Percentiles rank a stretch among this genome's conserved stretches.
These are phyloP conservation scores for Boletus sensibilis DNA, from an alignment of 768 basidiomycete genomes.

Conservation along the genomic window DNA sequence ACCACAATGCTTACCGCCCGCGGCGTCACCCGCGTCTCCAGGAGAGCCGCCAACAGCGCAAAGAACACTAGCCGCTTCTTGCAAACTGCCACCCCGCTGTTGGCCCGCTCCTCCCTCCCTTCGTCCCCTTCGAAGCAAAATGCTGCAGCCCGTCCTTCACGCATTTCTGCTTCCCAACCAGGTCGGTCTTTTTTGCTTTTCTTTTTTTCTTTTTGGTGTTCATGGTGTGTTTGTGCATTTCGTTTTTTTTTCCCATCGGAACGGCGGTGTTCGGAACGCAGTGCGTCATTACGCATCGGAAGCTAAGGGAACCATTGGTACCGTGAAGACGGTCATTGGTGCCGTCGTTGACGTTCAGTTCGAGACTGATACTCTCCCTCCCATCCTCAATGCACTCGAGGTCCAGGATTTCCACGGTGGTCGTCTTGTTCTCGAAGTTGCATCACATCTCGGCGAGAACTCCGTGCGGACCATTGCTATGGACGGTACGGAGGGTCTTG, in stretches of 20 bases:
- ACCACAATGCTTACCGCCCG: conserved; percentile 81
- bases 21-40: conserved; percentile 84
- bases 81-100: conserved; percentile 64
- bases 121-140: conserved; percentile 45
- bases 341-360: conserved; percentile 99
- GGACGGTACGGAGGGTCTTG: conserved; percentile 99
- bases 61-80: conserved; percentile 79
- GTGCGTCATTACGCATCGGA: conserved; percentile 92
- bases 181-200: conserved; percentile 41
- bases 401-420: conserved; percentile 92
- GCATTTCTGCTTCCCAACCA: conserved; percentile 47
- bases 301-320: conserved; percentile 67
- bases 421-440: conserved; percentile 98
- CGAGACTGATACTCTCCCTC: conserved; percentile 84
- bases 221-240: not conserved
- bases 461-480: conserved; percentile 99
- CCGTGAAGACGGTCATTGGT: conserved; percentile 99
- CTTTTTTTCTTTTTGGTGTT: not conserved
- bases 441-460: conserved; percentile 98
- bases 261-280: conserved; percentile 26
- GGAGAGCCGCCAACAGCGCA: conserved; percentile 74
- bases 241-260: not conserved
- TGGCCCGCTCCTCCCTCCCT: conserved; percentile 52
- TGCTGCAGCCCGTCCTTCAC: conserved; percentile 47
- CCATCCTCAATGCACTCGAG: conserved; percentile 98